Evolutionary conservation across 768 basidiomycete genomes (phyloP), one percentile per base, ranked within the genome.

Genomic region (Boletellus ananas): DNA sequence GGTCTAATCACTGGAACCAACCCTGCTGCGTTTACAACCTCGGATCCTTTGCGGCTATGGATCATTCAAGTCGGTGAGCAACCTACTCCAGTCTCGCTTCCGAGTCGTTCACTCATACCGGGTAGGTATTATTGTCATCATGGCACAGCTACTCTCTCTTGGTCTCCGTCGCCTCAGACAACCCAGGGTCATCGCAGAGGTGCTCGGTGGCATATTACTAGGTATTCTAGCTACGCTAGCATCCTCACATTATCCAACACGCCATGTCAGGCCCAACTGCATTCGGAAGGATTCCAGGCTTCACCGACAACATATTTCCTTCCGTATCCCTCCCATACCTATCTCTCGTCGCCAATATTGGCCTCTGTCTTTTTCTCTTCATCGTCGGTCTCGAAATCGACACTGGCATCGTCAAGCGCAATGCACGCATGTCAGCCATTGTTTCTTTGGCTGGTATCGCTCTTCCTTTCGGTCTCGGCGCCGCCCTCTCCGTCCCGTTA

Each of bases 341-440:
- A 21, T 83, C 82, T 47, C 84, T 98, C 17, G 83, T 87, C 16
- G 90, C 95, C 13, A 90, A 91, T 58, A 90, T 97, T 54, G 95
- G 90, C 6, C 78, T 91, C 5, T 85, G 85, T 55, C 79, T 93
- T 38, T 94, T 92, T 70, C 79, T 97, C 13, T 97, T 96, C 72
- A 79, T 97, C 52, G 87, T 97, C 35, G 95, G 95, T 3, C 83
- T 95, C 31, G 90, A 92, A 72, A 94, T 96, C 50, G 96, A 98
- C 50, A 71, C 77, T 0, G 70, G 73, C 5, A 74, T 97, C 51
- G 85, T 98, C 68, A 84, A 78, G 59, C 84, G 87, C 34, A 89
- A 90, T 74, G 83, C 79, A 1, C 76, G 81, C 9, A 72, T 84
- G 10, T 88, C 86, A 0, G 68, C 70, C 3, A 76, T 81, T 2